These are phyloP conservation scores for Kuraishia ogatae DNA, from an alignment of 805 yeast species.

Conservation along the genomic window DNA sequence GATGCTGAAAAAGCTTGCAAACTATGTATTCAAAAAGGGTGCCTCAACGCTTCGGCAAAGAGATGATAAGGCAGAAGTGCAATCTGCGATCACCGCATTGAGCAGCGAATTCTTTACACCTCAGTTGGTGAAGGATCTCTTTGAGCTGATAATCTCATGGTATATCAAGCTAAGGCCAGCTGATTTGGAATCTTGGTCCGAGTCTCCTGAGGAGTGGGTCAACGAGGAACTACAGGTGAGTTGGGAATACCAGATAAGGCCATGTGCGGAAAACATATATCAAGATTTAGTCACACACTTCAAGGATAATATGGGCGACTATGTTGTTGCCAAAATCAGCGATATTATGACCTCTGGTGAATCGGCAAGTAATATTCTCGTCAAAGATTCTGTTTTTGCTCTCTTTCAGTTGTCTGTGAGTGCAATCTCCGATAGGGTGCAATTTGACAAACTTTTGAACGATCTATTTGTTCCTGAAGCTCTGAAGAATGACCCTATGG, in stretches of 20 bases:
- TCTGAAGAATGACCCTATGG: constrained; percentile 32
- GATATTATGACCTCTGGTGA: constrained; percentile 3
- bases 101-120: constrained; percentile 50
- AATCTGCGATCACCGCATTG: constrained; percentile 40
- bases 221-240: constrained; percentile 68
- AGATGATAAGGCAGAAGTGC: constrained; percentile 54
- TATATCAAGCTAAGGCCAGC: constrained; percentile 66
- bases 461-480: constrained; percentile 65
- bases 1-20: constrained; percentile 56
- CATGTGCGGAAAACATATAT: constrained; percentile 81
- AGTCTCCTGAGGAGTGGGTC: constrained; percentile 91
- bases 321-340: constrained; percentile 44
- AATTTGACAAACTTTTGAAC: constrained; percentile 56
- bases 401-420: constrained; percentile 75
- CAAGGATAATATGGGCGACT: constrained; percentile 43
- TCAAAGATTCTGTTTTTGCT: constrained; percentile 72
- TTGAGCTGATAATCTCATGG: constrained; percentile 62
- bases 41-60: constrained; percentile 54
- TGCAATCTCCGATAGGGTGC: constrained; percentile 55
- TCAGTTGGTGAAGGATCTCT: constrained; percentile 43
- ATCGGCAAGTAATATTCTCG: constrained; percentile 41
- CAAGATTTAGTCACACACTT: constrained; percentile 63
- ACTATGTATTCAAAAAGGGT: constrained; percentile 56
- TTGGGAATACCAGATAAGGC: constrained; percentile 79
- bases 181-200: constrained; percentile 74